Conservation (phyloP, 345 rosid species). For the Noccaea bulbosa region DNA sequence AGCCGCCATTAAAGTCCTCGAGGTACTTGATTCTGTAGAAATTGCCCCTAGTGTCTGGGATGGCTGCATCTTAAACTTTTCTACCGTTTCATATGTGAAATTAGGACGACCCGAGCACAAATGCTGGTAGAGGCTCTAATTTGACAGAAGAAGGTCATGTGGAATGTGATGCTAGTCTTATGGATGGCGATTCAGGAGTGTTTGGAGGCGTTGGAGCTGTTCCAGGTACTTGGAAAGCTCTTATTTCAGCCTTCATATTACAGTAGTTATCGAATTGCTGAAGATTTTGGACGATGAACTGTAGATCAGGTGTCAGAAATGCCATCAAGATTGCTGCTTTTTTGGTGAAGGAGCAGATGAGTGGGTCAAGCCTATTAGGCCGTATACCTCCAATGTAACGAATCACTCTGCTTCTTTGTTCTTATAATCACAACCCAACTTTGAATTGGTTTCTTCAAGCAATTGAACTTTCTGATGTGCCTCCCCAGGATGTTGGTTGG, state of each 20-base stretch:
- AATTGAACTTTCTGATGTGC: constrained; percentile 18
- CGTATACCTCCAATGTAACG: constrained; percentile 92
- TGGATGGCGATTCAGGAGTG: constrained; percentile 85
- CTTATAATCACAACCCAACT: background rate
- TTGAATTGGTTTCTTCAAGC: background rate
- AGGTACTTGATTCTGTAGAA: constrained; percentile 50
- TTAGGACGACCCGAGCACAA: constrained; percentile 86
- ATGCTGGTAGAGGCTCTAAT: constrained; percentile 97
- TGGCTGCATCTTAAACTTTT: constrained; percentile 12
- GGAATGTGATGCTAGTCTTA: constrained; percentile 93
- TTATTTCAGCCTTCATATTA: background rate
- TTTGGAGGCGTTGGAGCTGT: constrained; percentile 99
- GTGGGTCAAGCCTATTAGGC: constrained; percentile 71
- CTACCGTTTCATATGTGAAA: background rate
- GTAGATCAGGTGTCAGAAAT: constrained; percentile 90
- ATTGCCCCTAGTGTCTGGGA: background rate
- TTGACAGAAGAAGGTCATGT: constrained; percentile 89
- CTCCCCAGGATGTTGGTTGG: constrained; percentile 83
- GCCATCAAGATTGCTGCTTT: constrained; percentile 83
- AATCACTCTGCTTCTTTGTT: constrained; percentile 27
- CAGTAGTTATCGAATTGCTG: constrained; percentile 6
- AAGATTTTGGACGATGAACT: constrained; percentile 29
- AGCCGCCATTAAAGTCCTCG: constrained; percentile 89
- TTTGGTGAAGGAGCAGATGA: constrained; percentile 76
- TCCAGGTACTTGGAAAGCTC: constrained; percentile 57